Base-by-base conservation (phyloP, 441 rosid genomes). In the Eutrema salsugineum region DNA sequence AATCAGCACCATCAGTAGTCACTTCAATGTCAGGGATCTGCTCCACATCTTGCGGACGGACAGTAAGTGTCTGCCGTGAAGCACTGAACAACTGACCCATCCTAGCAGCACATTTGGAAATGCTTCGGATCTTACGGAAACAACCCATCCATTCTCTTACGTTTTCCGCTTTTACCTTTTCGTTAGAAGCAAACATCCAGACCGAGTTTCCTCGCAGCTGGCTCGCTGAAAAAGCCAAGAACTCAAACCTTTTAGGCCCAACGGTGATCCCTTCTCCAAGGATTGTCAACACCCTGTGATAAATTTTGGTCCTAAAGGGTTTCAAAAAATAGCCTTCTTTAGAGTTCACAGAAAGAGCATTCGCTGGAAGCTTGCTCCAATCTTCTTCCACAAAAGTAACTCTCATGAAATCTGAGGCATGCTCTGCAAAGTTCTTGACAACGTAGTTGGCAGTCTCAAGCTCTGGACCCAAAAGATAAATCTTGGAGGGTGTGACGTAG, bases 51-150 rank as follows among this genome's bases (percentile, higher is more conserved):
- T 86, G 86, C 4, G 40, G 76, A n/a, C 86, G 85, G 81, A 94
- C 98, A 58, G 27, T 53, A 74, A 85, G 71, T 11, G 98, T 92
- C 77, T 88, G 97, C 66, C 50, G 35, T 7, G 98, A 90, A 74
- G 98, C 84, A 77, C 99, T 92, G 82, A 94, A 94, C 78, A 92
- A 71, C 67, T 94, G 99, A 67, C 99, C 99, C 97, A 94, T 92
- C 81, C 99, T 87, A 53, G 99, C 97, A 51, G 99, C 96, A 83
- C 94, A 90, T 75, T 92, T 94, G n/a, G 98, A 90, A 39, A 90
- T 83, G 51, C 88, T 87, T 33, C 86, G 83, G 40, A 94, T 90
- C 63, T 81, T 87, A 49, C 88, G 85, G 77, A 94, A 94, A 84
- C 97, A 90, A 59, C 97, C 99, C 98, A 92, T 94, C 98, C 97